Percentiles rank a stretch among this genome's conserved stretches.
phyloP scores from a whole-genome alignment of 805 yeast species.

The Schizosaccharomyces osmophilus region DNA sequence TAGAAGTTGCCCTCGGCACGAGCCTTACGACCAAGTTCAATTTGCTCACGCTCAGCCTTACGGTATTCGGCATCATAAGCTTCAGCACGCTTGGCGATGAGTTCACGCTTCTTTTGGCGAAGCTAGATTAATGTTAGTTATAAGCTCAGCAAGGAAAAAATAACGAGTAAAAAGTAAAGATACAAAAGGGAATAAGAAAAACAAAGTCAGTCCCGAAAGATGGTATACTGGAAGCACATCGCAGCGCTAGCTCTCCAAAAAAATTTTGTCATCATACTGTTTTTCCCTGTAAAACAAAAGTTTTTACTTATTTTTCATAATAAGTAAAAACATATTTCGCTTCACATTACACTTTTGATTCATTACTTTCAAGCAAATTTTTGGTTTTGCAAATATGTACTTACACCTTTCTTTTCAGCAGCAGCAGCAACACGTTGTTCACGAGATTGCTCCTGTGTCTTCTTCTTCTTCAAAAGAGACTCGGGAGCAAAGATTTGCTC shows the following conservation, averaged over 20 bases:
- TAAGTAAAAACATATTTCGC: neutral
- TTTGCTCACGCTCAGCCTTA: conserved; percentile 59
- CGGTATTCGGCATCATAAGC: conserved; percentile 79
- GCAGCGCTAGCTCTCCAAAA: conserved; percentile 40
- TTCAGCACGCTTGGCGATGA: conserved; percentile 75
- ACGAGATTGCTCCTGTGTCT: conserved; percentile 26
- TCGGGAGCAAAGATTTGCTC: conserved; percentile 19
- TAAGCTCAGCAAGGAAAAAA: conserved; percentile 6
- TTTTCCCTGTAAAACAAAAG: neutral
- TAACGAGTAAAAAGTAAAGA: neutral
- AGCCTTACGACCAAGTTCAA: conserved; percentile 72
- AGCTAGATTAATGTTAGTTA: conserved; percentile 14
- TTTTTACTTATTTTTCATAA: neutral
- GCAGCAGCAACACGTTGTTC: conserved; percentile 18
- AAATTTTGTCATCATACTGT: conserved; percentile 10
- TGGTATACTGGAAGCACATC: conserved; percentile 51
- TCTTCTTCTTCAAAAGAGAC: conserved; percentile 27
- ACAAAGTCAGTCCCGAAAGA: conserved; percentile 58
- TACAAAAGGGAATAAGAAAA: neutral
- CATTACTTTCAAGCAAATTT: neutral
- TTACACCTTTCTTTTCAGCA: conserved; percentile 12
- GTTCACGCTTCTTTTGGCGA: conserved; percentile 26
- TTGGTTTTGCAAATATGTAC: neutral
- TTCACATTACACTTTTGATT: too few species aligned
- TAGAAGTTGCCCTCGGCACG: conserved; percentile 83